A percentile compares a stretch with the other conserved stretches of the same genome.
Evolutionary conservation across 148 eudicot species (phyloP).

Genomic region (Rhododendron griersonianum): DNA sequence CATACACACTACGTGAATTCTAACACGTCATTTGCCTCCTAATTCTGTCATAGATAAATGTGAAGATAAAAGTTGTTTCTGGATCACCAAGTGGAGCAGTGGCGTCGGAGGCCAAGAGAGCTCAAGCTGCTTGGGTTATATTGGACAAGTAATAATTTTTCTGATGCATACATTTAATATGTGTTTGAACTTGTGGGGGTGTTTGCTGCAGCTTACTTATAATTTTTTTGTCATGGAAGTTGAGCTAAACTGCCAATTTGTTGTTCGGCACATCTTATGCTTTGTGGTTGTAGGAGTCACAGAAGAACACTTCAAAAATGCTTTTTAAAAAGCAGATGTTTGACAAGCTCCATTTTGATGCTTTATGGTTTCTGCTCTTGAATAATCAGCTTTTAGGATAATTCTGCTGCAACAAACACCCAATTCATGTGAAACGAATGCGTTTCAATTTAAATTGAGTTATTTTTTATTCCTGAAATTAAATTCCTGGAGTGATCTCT

Average conservation of each 20-base stretch:
- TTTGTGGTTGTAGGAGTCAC: neutral
- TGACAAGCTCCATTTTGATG: neutral
- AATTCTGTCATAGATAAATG: constrained; percentile 53
- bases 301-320: neutral
- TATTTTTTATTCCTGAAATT: constrained; percentile 5
- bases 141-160: constrained; percentile 65
- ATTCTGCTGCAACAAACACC: neutral
- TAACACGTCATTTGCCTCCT: neutral
- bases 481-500: neutral
- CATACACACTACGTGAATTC: neutral
- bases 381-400: neutral
- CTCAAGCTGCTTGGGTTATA: constrained; percentile 83
- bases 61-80: constrained; percentile 77
- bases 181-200: neutral
- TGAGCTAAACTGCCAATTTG: neutral
- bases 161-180: neutral
- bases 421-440: neutral
- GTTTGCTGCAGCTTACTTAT: neutral
- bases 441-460: neutral
- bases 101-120: constrained; percentile 79
- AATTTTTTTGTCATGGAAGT: neutral
- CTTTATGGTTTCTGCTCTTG: neutral
- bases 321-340: neutral
- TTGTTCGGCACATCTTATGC: neutral
- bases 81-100: constrained; percentile 79